Percentiles rank a stretch among this genome's conserved stretches.
phyloP scores from a whole-genome alignment of 108 stramenopile genomes.

The Conticribra guillardii region DNA sequence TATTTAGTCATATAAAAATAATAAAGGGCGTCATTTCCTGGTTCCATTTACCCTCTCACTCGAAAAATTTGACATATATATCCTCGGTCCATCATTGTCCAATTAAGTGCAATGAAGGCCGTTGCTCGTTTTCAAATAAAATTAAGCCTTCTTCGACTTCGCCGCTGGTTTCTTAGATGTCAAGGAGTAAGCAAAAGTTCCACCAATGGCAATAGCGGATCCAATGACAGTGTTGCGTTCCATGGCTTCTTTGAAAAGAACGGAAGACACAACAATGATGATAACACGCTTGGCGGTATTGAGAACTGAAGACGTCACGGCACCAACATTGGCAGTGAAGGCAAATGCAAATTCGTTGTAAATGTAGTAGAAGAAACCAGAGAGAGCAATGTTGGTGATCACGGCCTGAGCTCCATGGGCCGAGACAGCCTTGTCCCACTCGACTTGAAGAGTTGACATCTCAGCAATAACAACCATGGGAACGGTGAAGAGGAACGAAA shows the following conservation, averaged over 20 bases:
- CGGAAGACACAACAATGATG: constrained; percentile 84
- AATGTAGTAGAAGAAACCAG: constrained; percentile 94
- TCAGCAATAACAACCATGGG: constrained; percentile 89
- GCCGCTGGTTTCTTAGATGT: constrained; percentile 63
- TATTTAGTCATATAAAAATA: too few species aligned
- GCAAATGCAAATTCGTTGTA: constrained; percentile 97
- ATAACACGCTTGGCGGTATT: constrained; percentile 94
- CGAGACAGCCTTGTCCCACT: constrained; percentile 70
- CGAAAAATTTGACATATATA: too few species aligned
- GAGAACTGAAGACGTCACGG: constrained; percentile 85
- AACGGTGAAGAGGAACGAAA: constrained; percentile 87
- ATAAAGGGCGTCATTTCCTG: too few species aligned
- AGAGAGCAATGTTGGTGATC: constrained; percentile 71
- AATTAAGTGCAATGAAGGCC: too few species aligned
- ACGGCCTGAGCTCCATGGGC: constrained; percentile 61
- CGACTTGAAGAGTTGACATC: constrained; percentile 61
- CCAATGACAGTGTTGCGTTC: constrained; percentile 88
- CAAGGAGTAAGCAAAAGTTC: constrained; percentile 84
- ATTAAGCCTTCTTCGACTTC: constrained; percentile 14
- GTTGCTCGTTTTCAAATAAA: too few species aligned
- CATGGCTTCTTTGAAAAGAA: constrained; percentile 86
- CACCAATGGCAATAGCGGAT: constrained; percentile 81
- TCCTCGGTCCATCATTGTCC: too few species aligned
- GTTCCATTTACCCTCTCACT: too few species aligned
- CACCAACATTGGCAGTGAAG: constrained; percentile 85